Evolutionary conservation across 2,329 filamentous ascomycete genomes (phyloP).

Genomic region (Apiospora kogelbergensis): DNA sequence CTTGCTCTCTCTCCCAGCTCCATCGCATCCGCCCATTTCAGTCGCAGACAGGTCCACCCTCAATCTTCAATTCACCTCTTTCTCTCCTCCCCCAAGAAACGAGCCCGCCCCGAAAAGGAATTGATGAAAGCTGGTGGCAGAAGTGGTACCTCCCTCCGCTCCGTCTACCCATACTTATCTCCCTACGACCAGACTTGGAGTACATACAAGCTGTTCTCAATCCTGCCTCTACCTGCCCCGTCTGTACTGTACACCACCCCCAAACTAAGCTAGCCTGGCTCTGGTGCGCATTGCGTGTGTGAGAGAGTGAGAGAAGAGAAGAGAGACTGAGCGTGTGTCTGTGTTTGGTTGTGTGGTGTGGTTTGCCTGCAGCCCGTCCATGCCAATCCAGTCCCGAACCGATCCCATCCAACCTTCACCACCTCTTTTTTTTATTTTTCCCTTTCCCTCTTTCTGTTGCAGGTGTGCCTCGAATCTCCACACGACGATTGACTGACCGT

Average conservation of each 20-base stretch:
- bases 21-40: slow-evolving; percentile 4
- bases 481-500: slow-evolving; percentile 7
- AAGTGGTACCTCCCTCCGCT: not conserved
- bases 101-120: not conserved
- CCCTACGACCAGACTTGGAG: not conserved
- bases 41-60: not conserved
- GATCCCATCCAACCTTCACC: slow-evolving; percentile 9
- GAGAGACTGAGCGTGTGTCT: not conserved
- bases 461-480: slow-evolving; percentile 1
- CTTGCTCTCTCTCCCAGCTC: not conserved
- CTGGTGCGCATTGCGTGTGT: not conserved
- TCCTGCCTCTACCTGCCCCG: not conserved
- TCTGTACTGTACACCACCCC: not conserved
- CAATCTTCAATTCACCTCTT: not conserved
- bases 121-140: slow-evolving; percentile 4
- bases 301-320: slow-evolving; percentile 1
- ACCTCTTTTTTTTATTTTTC: slow-evolving; percentile 7
- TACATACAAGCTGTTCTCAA: slow-evolving; percentile 1
- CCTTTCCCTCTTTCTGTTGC: slow-evolving; percentile 3
- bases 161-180: not conserved
- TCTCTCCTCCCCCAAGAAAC: not conserved
- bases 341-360: not conserved
- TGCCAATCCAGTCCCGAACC: slow-evolving; percentile 8
- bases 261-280: not conserved
- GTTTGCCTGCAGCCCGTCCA: slow-evolving; percentile 2